These are phyloP conservation scores for Mitragyna speciosa DNA, from an alignment of 257 asterid genomes.

Conservation along the genomic window DNA sequence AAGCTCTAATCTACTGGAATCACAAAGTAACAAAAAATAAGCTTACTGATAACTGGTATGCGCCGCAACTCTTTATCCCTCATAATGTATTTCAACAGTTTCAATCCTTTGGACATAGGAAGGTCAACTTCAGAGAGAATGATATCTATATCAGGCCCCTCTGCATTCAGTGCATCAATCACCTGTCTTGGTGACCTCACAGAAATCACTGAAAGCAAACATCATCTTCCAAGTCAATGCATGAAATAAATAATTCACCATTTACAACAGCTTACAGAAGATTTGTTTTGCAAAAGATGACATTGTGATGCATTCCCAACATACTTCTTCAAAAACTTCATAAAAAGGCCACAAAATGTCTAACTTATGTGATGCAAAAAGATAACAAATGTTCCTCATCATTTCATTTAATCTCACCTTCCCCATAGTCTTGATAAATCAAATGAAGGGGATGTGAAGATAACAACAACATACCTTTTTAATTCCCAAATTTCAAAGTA, in stretches of 20 bases:
- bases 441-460: background rate
- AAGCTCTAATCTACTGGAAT: background rate
- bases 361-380: background rate
- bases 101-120: conserved; percentile 82
- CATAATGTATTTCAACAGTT: conserved; percentile 68
- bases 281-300: background rate
- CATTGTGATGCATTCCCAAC: background rate
- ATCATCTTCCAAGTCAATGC: conserved; percentile 14
- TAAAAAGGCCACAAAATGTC: background rate
- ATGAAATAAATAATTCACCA: background rate
- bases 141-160: conserved; percentile 82
- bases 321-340: background rate
- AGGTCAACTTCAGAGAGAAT: conserved; percentile 92
- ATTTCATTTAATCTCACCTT: background rate
- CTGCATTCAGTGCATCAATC: conserved; percentile 87
- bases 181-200: conserved; percentile 94
- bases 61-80: conserved; percentile 78
- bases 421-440: background rate
- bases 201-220: conserved; percentile 59
- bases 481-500: background rate
- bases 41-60: conserved; percentile 90
- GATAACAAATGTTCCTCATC: background rate
- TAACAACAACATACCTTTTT: background rate
- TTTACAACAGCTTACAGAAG: background rate
- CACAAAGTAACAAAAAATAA: conserved; percentile 2